Percentiles rank a stretch among this genome's conserved stretches.
phyloP scores from a whole-genome alignment of 176 grass and related monocot genomes.

The Oryza punctata region DNA sequence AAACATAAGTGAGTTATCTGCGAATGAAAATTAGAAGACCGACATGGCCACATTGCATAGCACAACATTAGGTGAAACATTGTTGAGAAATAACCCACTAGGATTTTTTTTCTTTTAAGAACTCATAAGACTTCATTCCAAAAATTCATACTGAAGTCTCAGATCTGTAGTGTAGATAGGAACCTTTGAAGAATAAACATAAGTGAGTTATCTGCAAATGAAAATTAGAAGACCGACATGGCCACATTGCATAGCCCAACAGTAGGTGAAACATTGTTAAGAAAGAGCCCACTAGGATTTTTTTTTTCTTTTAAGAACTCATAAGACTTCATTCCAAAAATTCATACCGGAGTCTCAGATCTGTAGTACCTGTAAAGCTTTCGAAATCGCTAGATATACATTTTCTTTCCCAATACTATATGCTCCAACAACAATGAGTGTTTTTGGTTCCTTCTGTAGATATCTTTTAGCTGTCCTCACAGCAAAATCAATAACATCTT shows the following conservation, averaged over 20 bases:
- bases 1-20: slow-evolving; percentile 9
- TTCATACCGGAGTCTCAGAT: background rate
- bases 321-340: background rate
- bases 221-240: background rate
- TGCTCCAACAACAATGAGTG: slow-evolving; percentile 73
- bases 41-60: background rate
- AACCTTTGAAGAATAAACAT: slow-evolving; percentile 44
- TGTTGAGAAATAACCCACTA: background rate
- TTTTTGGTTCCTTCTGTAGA: slow-evolving; percentile 69
- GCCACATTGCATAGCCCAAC: background rate
- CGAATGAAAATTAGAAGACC: background rate
- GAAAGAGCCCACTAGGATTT: background rate
- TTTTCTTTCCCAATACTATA: slow-evolving; percentile 86
- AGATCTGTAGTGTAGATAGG: slow-evolving; percentile 50
- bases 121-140: too few species aligned
- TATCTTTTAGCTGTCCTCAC: slow-evolving; percentile 60
- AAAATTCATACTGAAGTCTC: slow-evolving; percentile 18
- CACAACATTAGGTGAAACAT: background rate
- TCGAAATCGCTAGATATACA: slow-evolving; percentile 73
- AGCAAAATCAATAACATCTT: slow-evolving; percentile 73
- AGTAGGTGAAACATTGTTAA: background rate
- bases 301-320: too few species aligned
- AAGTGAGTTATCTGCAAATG: slow-evolving; percentile 3
- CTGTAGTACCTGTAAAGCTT: slow-evolving; percentile 56
- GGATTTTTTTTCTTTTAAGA: too few species aligned